Conservation (phyloP, 2,329 filamentous ascomycete genomes). For the Aspergillus thermomutatus region DNA sequence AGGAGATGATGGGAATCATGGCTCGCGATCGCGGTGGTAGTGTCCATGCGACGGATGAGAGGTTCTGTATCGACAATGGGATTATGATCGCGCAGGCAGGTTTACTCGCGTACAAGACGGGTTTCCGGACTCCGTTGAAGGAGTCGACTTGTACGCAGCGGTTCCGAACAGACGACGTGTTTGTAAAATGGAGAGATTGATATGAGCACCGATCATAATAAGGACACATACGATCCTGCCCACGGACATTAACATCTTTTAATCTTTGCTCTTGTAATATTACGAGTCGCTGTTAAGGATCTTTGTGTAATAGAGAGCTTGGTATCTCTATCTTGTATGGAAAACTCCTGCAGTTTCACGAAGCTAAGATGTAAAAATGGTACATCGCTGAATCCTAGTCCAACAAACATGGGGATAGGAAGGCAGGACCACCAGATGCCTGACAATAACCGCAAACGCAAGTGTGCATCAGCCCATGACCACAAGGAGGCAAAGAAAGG, state of each 20-base stretch:
- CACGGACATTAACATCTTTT: background rate
- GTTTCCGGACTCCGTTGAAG: conserved; percentile 70
- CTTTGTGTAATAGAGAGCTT: background rate
- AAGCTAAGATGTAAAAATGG: background rate
- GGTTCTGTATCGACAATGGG: conserved; percentile 98
- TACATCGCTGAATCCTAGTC: background rate
- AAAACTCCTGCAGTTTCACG: background rate
- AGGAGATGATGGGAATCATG: conserved; percentile 99
- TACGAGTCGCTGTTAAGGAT: background rate
- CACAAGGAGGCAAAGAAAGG: background rate
- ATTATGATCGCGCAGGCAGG: conserved; percentile 99
- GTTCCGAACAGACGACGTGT: conserved; percentile 78
- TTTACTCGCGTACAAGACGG: conserved; percentile 76
- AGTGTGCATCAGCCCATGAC: background rate
- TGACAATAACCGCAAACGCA: background rate
- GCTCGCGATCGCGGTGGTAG: conserved; percentile 81
- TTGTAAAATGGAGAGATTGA: conserved; percentile 72
- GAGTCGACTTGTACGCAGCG: conserved; percentile 83
- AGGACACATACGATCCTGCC: conserved; percentile 5
- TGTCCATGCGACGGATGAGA: conserved; percentile 92
- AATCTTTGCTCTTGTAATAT: background rate
- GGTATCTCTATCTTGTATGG: background rate
- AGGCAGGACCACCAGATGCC: background rate
- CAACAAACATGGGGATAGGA: background rate
- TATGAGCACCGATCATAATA: background rate